Evolutionary conservation across 257 asterid species (phyloP), one percentile per base, ranked within the genome.

Genomic region (Coffea eugenioides): DNA sequence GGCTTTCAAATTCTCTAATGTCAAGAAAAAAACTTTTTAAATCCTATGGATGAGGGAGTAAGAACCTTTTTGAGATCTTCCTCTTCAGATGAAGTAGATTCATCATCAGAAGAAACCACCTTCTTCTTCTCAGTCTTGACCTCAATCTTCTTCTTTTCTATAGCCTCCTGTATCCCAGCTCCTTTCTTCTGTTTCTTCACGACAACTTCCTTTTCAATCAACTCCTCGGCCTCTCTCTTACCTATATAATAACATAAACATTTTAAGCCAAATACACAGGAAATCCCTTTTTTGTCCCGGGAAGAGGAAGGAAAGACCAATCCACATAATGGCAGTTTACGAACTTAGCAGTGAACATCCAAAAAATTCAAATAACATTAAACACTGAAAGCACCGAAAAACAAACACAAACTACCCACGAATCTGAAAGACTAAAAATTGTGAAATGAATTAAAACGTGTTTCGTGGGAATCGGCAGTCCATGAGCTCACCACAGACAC

Each of bases 61-160:
- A 25, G 14, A 8, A 85, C 88, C 91, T 83, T 80, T 10, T 48
- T 59, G 66, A 59, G 10, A 20, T 23, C 89, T 43, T 82, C 81
- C 71, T 85, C 90, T 0, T 84, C 90, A 6, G 93, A 88, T 9
- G 97, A 89, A 80, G 83, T 84, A 79, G 85, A 75, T 39, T 91
- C 91, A 20, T 66, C 80, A 25, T 7, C 10, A 59, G 11, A n/a
- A 15, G 62, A 56, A 56, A 8, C 3, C 0, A 77, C 87, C 79
- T 85, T 85, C 79, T 81, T 85, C 76, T 77, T 8, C 65, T 3
- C 82, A 71, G 68, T 41, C 79, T 85, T 85, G 46, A 46, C 80
- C 39, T 83, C 86, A 66, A 9, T 67, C 86, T 83, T 84, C 81
- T 83, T 85, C 81, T 82, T 84, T 39, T 69, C 70, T 34, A 80